Evolutionary conservation across 2,329 filamentous ascomycete genomes (phyloP).

Genomic region (Fusarium scirpi): DNA sequence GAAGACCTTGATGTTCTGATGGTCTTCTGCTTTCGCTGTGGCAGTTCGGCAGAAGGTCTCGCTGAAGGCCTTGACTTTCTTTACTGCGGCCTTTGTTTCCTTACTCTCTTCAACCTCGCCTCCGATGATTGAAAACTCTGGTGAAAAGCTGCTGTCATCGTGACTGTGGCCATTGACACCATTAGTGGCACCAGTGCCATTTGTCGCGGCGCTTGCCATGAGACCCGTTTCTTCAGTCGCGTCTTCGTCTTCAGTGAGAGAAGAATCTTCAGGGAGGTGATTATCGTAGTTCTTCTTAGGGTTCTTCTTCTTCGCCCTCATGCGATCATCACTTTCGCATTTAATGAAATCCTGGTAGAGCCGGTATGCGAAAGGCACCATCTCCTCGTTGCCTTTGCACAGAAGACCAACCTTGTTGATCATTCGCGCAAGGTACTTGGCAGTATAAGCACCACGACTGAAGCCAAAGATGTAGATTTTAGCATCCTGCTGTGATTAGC

Average conservation of each 20-base stretch:
- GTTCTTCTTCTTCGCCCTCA: too few relatives aligned
- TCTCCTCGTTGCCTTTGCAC: constrained; percentile 64
- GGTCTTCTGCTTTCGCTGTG: too few relatives aligned
- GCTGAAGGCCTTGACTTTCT: constrained; percentile 57
- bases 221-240: too few relatives aligned
- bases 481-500: constrained; percentile 51
- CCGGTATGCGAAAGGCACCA: constrained; percentile 62
- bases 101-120: constrained; percentile 34
- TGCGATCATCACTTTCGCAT: constrained; percentile 52
- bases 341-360: constrained; percentile 53
- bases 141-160: too few relatives aligned
- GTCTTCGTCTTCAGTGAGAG: too few relatives aligned
- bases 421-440: constrained; percentile 64
- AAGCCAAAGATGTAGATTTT: constrained; percentile 68
- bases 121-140: not conserved
- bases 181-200: too few relatives aligned
- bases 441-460: constrained; percentile 64
- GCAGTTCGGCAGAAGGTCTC: constrained; percentile 58
- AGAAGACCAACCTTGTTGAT: constrained; percentile 61
- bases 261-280: too few relatives aligned
- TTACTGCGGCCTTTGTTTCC: constrained; percentile 31
- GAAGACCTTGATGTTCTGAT: constrained; percentile 58
- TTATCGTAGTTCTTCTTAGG: too few relatives aligned
- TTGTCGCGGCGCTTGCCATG: too few relatives aligned
- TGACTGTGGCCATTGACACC: too few relatives aligned